Percentiles rank a stretch among this genome's conserved stretches.
These are phyloP conservation scores for Pseudogymnoascus pannorum DNA, from an alignment of 2,329 filamentous ascomycete genomes.

Conservation along the genomic window DNA sequence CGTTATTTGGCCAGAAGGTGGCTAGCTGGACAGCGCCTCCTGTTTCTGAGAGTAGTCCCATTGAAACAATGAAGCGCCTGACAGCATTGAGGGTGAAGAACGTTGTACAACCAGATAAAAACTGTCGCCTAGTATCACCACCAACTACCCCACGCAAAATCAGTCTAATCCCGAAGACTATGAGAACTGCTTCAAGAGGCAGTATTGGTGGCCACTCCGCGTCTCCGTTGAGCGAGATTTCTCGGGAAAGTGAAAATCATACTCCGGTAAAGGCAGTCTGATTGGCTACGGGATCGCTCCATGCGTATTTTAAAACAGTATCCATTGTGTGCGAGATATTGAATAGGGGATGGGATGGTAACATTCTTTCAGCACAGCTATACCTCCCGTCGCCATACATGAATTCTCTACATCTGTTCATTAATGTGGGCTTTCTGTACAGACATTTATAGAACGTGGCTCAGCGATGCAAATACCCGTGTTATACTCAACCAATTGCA, in stretches of 20 bases:
- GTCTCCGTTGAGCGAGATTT: background rate
- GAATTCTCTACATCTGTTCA: background rate
- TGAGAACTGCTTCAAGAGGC: background rate
- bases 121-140: constrained; percentile 15
- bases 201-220: background rate
- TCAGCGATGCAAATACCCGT: background rate
- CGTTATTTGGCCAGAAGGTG: constrained; percentile 7
- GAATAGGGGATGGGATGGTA: background rate
- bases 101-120: constrained; percentile 24
- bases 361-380: constrained; percentile 2
- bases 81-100: constrained; percentile 22
- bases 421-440: constrained; percentile 5
- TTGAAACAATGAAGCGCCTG: constrained; percentile 19
- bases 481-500: constrained; percentile 6
- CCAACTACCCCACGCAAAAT: background rate
- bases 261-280: background rate
- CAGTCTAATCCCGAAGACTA: background rate
- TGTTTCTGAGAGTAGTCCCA: constrained; percentile 14
- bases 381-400: background rate
- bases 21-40: background rate
- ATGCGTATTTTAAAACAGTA: background rate
- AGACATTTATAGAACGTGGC: constrained; percentile 6
- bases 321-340: background rate
- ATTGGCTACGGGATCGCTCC: background rate
- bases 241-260: background rate